Percentiles rank a stretch among this genome's conserved stretches.
phyloP scores from a whole-genome alignment of 306 rosid species.

The Rosa multiflora region DNA sequence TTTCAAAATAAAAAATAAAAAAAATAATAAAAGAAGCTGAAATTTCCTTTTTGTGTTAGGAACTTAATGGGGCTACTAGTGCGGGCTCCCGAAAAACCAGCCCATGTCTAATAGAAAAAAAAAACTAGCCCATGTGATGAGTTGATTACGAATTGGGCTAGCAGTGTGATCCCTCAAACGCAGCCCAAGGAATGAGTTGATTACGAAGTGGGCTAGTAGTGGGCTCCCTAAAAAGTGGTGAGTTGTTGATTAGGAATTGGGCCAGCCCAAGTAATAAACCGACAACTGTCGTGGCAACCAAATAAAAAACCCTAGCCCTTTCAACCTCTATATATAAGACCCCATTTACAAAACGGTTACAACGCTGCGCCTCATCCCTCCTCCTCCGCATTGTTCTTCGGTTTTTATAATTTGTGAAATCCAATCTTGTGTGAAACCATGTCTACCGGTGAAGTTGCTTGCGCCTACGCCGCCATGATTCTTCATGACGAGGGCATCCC shows the following conservation, averaged over 20 bases:
- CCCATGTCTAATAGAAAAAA: too few relatives aligned
- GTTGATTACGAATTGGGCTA: too few relatives aligned
- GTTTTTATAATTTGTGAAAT: not conserved
- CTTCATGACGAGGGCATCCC: constrained; percentile 70
- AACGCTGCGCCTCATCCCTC: not conserved
- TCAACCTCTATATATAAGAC: not conserved
- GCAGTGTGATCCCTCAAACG: too few relatives aligned
- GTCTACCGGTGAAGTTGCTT: constrained; percentile 55
- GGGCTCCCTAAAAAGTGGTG: too few relatives aligned
- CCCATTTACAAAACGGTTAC: not conserved
- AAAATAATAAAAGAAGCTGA: too few relatives aligned
- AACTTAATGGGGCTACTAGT: too few relatives aligned
- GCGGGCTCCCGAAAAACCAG: too few relatives aligned
- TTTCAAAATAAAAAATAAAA: too few relatives aligned
- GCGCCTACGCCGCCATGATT: constrained; percentile 54
- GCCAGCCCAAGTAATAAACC: not conserved
- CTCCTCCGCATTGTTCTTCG: not conserved
- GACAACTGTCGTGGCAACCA: not conserved
- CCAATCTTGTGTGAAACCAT: constrained; percentile 19
- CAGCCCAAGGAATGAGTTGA: too few relatives aligned
- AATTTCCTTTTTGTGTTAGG: too few relatives aligned
- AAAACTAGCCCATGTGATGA: too few relatives aligned
- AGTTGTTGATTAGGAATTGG: not conserved
- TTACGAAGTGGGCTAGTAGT: too few relatives aligned
- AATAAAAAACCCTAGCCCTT: constrained; percentile 22